Base-by-base conservation (phyloP, 2,329 filamentous ascomycete genomes). In the Penicillium occitanis region DNA sequence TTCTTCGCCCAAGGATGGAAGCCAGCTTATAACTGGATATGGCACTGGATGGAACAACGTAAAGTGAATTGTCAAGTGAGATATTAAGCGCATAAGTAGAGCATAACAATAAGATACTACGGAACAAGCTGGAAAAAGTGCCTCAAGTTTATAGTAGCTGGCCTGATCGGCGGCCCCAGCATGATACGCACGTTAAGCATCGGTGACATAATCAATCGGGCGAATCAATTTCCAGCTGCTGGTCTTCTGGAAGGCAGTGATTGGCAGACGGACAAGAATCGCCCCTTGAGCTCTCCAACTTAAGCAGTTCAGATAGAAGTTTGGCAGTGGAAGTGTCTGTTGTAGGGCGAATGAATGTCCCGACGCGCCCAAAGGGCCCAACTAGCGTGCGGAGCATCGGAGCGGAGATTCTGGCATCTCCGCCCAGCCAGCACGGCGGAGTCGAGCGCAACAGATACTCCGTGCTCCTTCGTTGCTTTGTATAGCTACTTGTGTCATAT, bases 321-420 rank as follows among this genome's bases (percentile, higher is more conserved):
- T 48, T 19, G 22, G 13, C 46, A 19, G 17, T 11, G 28, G 7
- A 14, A 33, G 13, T n/a, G 6, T 30, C 28, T 30, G 50, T 28
- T 19, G 58, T n/a, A 46, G 58, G 59, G 30, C 30, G n/a, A 61
- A 61, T 44, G 25, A 25, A 51, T 50, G 33, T 33, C 46, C 60
- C 60, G 59, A 50, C 14, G 44, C 59, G 42, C n/a, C 42, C 40
- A 61, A 46, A 44, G 46, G 1, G 13, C 5, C 14, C 25, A 53
- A 28, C 50, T 37, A 19, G 51, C 51, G 40, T 22, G 60, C 46
- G 60, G 46, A 62, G 60, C 60, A 62, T 62, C 60, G 60, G 60
- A 51, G 60, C 60, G 33, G 59, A 61, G 59, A 61, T 61, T 50
- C 59, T 50, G 42, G 28, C 19, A 50, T 50, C 11, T 33, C 59